These are phyloP conservation scores for Rosa hybrid DNA, from an alignment of 331 rosid species.

Conservation along the genomic window DNA sequence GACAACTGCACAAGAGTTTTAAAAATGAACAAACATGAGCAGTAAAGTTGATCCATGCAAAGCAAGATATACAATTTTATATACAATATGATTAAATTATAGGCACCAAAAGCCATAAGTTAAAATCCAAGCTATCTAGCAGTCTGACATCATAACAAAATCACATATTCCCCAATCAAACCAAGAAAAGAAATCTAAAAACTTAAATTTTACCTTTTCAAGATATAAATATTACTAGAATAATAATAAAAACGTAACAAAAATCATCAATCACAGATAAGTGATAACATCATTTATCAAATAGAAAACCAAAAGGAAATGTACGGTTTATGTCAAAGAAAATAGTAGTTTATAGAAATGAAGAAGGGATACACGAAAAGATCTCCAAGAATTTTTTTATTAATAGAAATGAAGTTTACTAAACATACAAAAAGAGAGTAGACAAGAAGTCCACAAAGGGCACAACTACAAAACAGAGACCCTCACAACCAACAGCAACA, in stretches of 20 bases:
- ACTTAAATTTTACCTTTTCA: background rate
- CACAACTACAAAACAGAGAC: background rate
- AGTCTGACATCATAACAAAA: background rate
- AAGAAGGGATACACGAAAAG: no score
- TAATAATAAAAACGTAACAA: background rate
- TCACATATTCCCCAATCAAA: background rate
- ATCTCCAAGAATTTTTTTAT: no score
- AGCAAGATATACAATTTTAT: background rate
- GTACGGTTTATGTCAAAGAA: background rate
- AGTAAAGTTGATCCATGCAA: background rate
- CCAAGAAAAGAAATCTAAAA: background rate
- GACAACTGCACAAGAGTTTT: constrained; percentile 66
- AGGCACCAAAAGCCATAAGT: background rate
- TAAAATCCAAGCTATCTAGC: background rate
- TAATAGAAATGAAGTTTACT: no score
- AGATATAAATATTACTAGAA: background rate
- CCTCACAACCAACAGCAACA: background rate
- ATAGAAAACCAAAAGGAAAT: background rate
- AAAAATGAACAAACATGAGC: constrained; percentile 7
- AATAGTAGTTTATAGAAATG: no score
- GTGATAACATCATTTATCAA: background rate
- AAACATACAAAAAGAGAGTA: background rate
- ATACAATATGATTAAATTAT: background rate
- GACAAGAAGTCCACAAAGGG: background rate
- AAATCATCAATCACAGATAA: background rate